phyloP scores from a whole-genome alignment of 345 rosid genomes.

The Eucalyptus urophylla region DNA sequence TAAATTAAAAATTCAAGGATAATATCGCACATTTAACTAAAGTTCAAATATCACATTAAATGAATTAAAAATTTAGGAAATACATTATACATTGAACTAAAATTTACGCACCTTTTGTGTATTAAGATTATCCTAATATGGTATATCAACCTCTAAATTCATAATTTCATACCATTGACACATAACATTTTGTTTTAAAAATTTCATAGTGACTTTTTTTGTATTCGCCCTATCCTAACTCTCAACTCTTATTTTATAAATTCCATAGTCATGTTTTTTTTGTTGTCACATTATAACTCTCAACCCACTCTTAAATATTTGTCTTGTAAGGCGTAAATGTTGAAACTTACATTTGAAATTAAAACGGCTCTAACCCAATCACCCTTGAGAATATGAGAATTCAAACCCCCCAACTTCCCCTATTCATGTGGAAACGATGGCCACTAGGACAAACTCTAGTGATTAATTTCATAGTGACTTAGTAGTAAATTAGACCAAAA shows the following conservation, averaged over 20 bases:
- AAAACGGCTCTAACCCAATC: rapidly evolving
- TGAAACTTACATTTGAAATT: rapidly evolving
- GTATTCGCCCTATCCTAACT: rapidly evolving
- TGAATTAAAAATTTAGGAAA: rapidly evolving
- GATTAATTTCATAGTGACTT: not conserved
- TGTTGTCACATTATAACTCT: too few species aligned
- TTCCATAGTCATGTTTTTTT: too few species aligned
- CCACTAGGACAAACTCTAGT: rapidly evolving
- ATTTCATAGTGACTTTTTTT: not conserved
- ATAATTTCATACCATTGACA: rapidly evolving
- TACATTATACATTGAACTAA: rapidly evolving
- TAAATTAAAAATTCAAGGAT: rapidly evolving
- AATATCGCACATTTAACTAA: rapidly evolving
- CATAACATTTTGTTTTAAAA: too few species aligned
- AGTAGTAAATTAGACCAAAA: not conserved
- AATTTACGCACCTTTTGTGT: rapidly evolving
- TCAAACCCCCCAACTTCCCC: rapidly evolving
- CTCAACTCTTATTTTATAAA: too few species aligned
- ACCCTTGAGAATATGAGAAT: rapidly evolving
- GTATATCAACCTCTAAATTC: too few species aligned
- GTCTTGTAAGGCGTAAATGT: rapidly evolving
- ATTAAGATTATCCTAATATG: too few species aligned
- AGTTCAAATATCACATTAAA: rapidly evolving
- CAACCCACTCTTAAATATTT: too few species aligned
- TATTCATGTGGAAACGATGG: rapidly evolving